Evolutionary conservation across 371 early-diverging fungal species (phyloP).

Genomic region (Syncephalis fuscata): DNA sequence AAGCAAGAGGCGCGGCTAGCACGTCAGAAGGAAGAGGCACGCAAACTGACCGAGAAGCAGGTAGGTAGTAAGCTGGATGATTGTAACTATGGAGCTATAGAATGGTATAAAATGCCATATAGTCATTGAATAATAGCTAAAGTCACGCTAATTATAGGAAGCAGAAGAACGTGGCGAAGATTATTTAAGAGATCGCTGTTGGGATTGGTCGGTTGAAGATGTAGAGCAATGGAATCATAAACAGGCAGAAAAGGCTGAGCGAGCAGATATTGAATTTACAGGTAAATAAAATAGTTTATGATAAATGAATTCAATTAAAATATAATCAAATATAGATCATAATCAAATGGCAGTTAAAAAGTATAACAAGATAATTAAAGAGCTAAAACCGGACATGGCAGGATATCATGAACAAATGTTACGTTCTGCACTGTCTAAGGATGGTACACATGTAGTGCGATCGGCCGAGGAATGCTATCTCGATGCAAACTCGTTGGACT

Average conservation of each 20-base stretch:
- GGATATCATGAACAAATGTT: conserved; percentile 55
- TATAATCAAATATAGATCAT: conserved; percentile 30
- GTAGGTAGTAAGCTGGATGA: too few species aligned
- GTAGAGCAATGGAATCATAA: conserved; percentile 79
- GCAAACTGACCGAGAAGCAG: conserved; percentile 35
- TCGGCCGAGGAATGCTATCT: conserved; percentile 23
- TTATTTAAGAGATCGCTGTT: conserved; percentile 61
- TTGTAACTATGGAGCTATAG: too few species aligned
- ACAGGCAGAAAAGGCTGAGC: conserved; percentile 38
- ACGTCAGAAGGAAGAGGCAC: conserved; percentile 55
- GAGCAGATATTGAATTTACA: conserved; percentile 66
- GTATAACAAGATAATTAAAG: conserved; percentile 55
- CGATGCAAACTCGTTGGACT: conserved; percentile 49
- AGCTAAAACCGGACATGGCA: conserved; percentile 67
- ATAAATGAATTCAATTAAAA: neutral
- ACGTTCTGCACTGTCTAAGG: conserved; percentile 8
- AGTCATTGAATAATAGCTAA: conserved; percentile 1
- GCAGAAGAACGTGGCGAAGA: conserved; percentile 58
- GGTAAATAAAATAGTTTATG: conserved; percentile 18
- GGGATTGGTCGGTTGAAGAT: conserved; percentile 73
- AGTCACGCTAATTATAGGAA: conserved; percentile 17
- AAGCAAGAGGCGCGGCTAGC: conserved; percentile 41
- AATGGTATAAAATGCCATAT: too few species aligned
- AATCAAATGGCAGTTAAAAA: conserved; percentile 74
- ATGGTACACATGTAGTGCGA: conserved; percentile 10